phyloP scores from a whole-genome alignment of 768 basidiomycete species.

The Crassisporium funariophilum region DNA sequence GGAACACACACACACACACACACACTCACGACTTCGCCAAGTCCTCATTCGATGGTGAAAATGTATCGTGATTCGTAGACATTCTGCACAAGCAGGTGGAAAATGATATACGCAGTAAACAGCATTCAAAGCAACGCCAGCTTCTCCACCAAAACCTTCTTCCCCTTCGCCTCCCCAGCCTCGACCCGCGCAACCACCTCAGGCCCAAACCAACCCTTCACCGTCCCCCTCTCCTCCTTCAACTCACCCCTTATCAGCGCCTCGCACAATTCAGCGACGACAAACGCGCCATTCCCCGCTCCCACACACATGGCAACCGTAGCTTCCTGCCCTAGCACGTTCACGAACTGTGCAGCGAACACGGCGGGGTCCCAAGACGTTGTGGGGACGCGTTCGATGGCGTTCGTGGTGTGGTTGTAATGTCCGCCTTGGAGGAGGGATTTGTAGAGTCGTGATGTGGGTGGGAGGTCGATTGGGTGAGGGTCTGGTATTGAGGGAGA shows the following conservation, averaged over 20 bases:
- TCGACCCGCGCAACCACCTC: conserved; percentile 50
- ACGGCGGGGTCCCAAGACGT: conserved; percentile 52
- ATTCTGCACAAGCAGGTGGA: no score
- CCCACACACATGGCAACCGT: conserved; percentile 60
- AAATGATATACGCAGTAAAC: no score
- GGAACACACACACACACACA: no score
- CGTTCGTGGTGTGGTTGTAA: conserved; percentile 63
- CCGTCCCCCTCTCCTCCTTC: conserved; percentile 41
- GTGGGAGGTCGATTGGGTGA: conserved; percentile 81
- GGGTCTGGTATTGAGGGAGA: conserved; percentile 57
- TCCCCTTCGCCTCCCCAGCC: conserved; percentile 66
- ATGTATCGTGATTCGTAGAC: no score
- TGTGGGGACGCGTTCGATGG: conserved; percentile 50
- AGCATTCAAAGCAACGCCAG: conserved; percentile 38
- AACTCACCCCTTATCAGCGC: conserved; percentile 43
- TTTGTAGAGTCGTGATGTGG: conserved; percentile 85
- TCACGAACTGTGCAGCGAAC: conserved; percentile 64
- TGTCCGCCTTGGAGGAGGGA: conserved; percentile 90
- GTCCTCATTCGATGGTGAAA: no score
- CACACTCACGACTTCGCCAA: no score
- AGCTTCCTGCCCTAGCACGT: conserved; percentile 51
- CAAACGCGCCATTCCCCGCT: conserved; percentile 66
- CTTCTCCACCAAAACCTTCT: conserved; percentile 67
- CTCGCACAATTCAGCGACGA: conserved; percentile 73
- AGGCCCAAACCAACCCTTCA: conserved; percentile 62